These are phyloP conservation scores for Penicillium sp. DNA, from an alignment of 2,329 filamentous ascomycete genomes.

Conservation along the genomic window DNA sequence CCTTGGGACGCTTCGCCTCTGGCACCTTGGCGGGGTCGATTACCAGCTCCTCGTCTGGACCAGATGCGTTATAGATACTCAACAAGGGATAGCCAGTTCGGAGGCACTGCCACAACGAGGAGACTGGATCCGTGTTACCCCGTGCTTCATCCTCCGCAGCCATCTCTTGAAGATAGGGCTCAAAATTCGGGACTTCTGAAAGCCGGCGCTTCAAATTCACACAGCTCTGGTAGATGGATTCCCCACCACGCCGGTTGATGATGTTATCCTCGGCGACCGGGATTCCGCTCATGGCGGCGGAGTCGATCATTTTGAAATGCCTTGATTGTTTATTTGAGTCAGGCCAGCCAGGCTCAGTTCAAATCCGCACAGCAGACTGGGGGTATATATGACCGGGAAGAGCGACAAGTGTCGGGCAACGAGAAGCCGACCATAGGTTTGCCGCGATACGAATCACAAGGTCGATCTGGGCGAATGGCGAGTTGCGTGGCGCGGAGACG, in stretches of 20 bases:
- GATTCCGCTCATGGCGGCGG: conserved; percentile 35
- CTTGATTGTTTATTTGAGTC: conserved; percentile 21
- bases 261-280: conserved; percentile 80
- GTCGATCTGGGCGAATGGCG: conserved; percentile 9
- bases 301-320: conserved; percentile 38
- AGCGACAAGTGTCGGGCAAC: conserved; percentile 29
- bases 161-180: conserved; percentile 71
- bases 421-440: conserved; percentile 34
- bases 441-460: conserved; percentile 19
- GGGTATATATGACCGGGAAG: conserved; percentile 16
- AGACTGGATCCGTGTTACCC: conserved; percentile 74
- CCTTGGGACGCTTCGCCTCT: conserved; percentile 78
- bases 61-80: conserved; percentile 83
- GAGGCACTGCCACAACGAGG: conserved; percentile 85
- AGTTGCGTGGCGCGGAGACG: conserved; percentile 8
- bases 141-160: conserved; percentile 66
- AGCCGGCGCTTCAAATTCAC: conserved; percentile 80
- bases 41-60: conserved; percentile 67
- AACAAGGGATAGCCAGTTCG: conserved; percentile 81
- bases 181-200: conserved; percentile 80
- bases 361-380: conserved; percentile 38
- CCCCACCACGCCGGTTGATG: conserved; percentile 95
- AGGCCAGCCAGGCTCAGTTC: conserved; percentile 27
- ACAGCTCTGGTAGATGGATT: conserved; percentile 95
- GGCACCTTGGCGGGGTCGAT: conserved; percentile 64